Percentiles rank a stretch among this genome's conserved stretches.
Evolutionary conservation across 495 filamentous ascomycete genomes (phyloP).

Genomic region (Chaetomium tenue): DNA sequence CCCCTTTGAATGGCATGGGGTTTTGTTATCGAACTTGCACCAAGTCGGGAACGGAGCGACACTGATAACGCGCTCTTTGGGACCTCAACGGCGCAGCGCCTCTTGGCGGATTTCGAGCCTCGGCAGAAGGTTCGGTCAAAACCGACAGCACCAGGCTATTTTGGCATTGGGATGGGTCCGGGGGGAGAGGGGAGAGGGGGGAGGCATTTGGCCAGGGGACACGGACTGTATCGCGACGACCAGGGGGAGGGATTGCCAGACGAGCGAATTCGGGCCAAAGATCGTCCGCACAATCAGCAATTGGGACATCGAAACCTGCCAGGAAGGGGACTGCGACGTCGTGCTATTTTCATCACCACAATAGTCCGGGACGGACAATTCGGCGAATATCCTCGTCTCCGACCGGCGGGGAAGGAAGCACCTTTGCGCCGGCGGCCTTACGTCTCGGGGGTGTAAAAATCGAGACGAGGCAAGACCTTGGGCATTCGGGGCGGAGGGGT

Average conservation of each 20-base stretch:
- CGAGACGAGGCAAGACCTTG: no score
- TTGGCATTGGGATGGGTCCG: background rate
- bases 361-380: background rate
- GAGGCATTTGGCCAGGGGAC: background rate
- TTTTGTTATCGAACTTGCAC: background rate
- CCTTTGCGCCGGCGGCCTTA: background rate
- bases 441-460: no score
- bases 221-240: background rate
- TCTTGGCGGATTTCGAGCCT: conserved; percentile 6
- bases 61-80: conserved; percentile 1
- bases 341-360: background rate
- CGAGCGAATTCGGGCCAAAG: background rate
- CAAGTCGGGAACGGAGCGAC: background rate
- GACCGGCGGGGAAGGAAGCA: background rate
- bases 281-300: conserved; percentile 4
- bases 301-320: background rate
- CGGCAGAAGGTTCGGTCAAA: background rate
- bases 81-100: background rate
- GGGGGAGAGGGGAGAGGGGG: no score
- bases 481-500: background rate
- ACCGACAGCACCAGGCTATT: background rate
- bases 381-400: background rate
- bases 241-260: background rate
- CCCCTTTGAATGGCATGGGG: background rate
- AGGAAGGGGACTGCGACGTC: background rate